phyloP scores from a whole-genome alignment of 257 asterid genomes.

The Forsythia suspensa region DNA sequence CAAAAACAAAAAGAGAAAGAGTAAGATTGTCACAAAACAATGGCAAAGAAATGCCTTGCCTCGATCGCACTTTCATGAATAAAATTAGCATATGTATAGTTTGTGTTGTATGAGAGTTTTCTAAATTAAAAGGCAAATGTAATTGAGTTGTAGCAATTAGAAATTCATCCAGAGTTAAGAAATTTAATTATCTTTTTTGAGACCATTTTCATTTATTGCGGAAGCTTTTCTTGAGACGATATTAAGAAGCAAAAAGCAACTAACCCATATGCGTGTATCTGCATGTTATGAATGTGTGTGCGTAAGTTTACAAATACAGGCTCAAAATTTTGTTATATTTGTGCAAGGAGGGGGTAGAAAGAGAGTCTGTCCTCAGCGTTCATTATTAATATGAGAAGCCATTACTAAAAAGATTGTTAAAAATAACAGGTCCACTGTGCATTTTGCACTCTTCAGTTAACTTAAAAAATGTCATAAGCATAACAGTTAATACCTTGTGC shows the following conservation, averaged over 20 bases:
- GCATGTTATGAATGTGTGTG: background rate
- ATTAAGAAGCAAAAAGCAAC: background rate
- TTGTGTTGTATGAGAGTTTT: background rate
- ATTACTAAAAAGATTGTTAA: background rate
- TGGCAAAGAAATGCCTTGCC: background rate
- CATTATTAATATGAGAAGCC: background rate
- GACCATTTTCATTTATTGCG: background rate
- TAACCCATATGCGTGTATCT: background rate
- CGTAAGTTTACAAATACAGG: background rate
- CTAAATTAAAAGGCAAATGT: background rate
- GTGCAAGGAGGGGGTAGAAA: background rate
- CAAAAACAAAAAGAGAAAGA: background rate
- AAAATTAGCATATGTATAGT: background rate
- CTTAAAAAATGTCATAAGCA: conserved; percentile 12
- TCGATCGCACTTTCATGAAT: background rate
- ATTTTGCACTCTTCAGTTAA: background rate
- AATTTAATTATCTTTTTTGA: too few species aligned
- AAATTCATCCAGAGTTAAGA: too few species aligned
- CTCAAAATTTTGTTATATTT: background rate
- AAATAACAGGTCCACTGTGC: background rate
- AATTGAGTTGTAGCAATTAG: background rate
- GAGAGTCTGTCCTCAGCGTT: background rate
- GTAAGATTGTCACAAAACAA: background rate
- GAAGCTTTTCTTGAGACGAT: background rate
- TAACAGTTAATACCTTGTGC: conserved; percentile 48